Evolutionary conservation across 2,329 filamentous ascomycete genomes (phyloP), one percentile per base, ranked within the genome.

Genomic region (Fusarium nematophilum): DNA sequence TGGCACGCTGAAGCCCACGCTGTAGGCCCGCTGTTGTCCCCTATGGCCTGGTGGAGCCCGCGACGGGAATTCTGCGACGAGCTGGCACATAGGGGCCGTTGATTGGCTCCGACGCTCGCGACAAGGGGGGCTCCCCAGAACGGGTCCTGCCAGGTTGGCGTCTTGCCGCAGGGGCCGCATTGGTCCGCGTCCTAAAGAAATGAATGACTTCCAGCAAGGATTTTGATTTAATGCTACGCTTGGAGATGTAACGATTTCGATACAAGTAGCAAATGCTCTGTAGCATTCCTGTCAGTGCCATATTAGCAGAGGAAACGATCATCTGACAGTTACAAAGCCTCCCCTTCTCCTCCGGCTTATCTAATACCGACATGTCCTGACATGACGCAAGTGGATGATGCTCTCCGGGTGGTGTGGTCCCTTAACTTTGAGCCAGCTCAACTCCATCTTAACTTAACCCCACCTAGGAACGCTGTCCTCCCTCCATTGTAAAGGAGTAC

Each of bases 81-180:
- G 26, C 26, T 36, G 38, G 25, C 37, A n/a, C 45, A 26, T 17
- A 9, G 14, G n/a, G 14, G 11, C 8, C 11, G 10, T 21, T 64
- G 27, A 64, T 67, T 68, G 64, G 66, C 13, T 13, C 15, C 14
- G n/a, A 29, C 2, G 3, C 9, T n/a, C 11, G 25, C 25, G 25
- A 43, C 51, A 57, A 59, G 52, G 56, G 52, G 56, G 37, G 37
- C 42, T 42, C 52, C 51, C 51, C 52, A 59, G 45, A 43, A 57
- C 42, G 62, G 61, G 53, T 37, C 55, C 11, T 62, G 54, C 49
- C 61, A 59, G 40, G 55, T 55, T 65, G 60, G 62, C 57, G 53
- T 52, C 62, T 63, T 59, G 43, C 23, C 53, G 56, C 56, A 64
- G 43, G 47, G 57, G 58, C 53, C 48, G 40, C 59, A 59, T 47